A percentile compares a stretch with the other conserved stretches of the same genome.
These are phyloP conservation scores for Heimioporus retisporus DNA, from an alignment of 1,284 basidiomycete genomes.

Conservation along the genomic window DNA sequence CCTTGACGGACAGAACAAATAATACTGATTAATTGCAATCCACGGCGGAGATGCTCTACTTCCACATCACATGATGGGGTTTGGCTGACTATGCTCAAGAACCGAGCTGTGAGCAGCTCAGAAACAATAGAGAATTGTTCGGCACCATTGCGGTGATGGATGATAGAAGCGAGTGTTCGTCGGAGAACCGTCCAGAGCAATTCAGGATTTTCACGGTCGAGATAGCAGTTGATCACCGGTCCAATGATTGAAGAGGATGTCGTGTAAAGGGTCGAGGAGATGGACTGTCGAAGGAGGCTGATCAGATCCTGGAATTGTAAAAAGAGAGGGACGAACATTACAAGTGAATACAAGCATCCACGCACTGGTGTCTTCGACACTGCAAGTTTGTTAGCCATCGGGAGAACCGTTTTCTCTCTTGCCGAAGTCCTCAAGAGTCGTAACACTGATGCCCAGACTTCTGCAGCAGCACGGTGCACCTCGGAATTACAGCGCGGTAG, in stretches of 20 bases:
- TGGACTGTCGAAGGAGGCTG: slow-evolving; percentile 55
- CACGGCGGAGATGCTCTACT: slow-evolving; percentile 47
- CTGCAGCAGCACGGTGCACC: slow-evolving; percentile 76
- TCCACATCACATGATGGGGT: slow-evolving; percentile 25
- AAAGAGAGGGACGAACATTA: slow-evolving; percentile 60
- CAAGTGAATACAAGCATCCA: slow-evolving; percentile 79
- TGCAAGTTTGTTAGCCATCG: slow-evolving; percentile 58
- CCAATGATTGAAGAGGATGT: slow-evolving; percentile 71
- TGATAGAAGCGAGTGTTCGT: slow-evolving; percentile 81
- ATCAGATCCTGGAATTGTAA: slow-evolving; percentile 12
- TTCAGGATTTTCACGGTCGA: slow-evolving; percentile 56
- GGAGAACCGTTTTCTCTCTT: slow-evolving; percentile 59
- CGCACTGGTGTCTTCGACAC: slow-evolving; percentile 67
- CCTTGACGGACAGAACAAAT: slow-evolving; percentile 72
- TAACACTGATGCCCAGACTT: slow-evolving; percentile 81
- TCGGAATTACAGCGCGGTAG: slow-evolving; percentile 72
- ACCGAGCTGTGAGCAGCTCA: slow-evolving; percentile 59
- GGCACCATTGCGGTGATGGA: slow-evolving; percentile 81
- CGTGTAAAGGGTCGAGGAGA: slow-evolving; percentile 85
- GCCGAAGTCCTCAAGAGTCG: slow-evolving; percentile 68
- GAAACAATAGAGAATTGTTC: slow-evolving; percentile 72
- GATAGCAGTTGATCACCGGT: slow-evolving; percentile 64
- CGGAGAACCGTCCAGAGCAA: slow-evolving; percentile 66
- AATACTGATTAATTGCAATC: slow-evolving; percentile 61
- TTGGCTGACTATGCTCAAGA: slow-evolving; percentile 31